Evolutionary conservation across 1,139 yeast species (phyloP), one percentile per base, ranked within the genome.

Genomic region (Candida pseudoviswanathii): DNA sequence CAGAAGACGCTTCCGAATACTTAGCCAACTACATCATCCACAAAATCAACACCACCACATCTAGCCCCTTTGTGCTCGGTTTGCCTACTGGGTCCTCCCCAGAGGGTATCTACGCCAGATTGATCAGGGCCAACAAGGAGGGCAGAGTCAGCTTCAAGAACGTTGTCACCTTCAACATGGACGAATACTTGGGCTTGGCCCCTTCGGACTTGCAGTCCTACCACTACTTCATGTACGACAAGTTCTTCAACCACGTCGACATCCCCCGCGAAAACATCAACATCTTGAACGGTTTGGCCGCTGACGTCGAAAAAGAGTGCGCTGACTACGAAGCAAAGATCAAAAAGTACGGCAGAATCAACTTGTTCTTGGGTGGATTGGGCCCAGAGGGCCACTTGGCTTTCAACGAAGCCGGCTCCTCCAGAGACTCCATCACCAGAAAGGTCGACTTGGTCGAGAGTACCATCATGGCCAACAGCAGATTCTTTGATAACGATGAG

Each of bases 311-410:
- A 39, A 59, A 56, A 33, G 87, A 82, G 62, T 82, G 87, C 58
- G 59, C 61, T 2, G 57, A 62, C 1, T 82, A 82, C 62, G 87
- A 83, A 62, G 70, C 64, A 30, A 73, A 77, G 56, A 82, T 82
- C 61, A 71, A 71, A 55, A 59, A 63, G 41, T 74, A 70, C 56
- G 86, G 85, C 9, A 75, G 79, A 46, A 81, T 82, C 54, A 73
- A 83, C 58, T 68, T 82, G 51, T 82, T 82, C 58, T 63, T 82
- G 62, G 87, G 86, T 9, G 87, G 87, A 1, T 70, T 82, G 59
- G 87, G 87, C 2, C 82, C 85, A 24, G 84, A 83, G 60, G 87
- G 87, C 33, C 86, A 82, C 61, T 71, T 82, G 61, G 87, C 87
- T 1, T 82, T 82, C 61, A 82, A 82, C 62, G 87, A 82, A 63